Base-by-base conservation (phyloP, 345 rosid genomes). In the Psidium friedrichsthalianum region DNA sequence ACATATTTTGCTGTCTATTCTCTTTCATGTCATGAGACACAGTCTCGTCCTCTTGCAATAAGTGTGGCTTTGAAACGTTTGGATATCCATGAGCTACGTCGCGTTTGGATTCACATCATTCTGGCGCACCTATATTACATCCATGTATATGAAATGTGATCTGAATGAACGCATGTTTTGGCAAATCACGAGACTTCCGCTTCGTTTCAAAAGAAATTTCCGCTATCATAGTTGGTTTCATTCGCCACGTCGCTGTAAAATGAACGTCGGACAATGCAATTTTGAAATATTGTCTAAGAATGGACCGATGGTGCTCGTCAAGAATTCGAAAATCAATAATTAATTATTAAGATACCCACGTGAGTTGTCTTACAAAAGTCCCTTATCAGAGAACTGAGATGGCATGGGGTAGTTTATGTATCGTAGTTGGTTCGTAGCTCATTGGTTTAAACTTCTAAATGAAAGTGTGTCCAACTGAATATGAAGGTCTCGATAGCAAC, bases 191-290 rank as follows among this genome's bases (percentile, higher is more conserved):
- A 32, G 24, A 16, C 76, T 64, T 32, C 8, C 20, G 36, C 44
- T 64, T 2, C 0, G 22, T 61, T 61, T 61, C 42, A 61, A 61
- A 56, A 29, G 15, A 29, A 29, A 32, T 36, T 32, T 11, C 44
- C 1, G 0, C 44, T 32, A 64, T 6, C 8, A 2, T 8, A 16
- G 12, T 8, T 64, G 1, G 6, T 64, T 69, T 36, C 78, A 36
- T 36, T 18, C 21, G 20, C 2, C 6, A 4, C 0, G 22, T 64
- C 0, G 11, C 0, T 24, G 5, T 69, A 1, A 8, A 4, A 69
- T 2, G 47, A 18, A 20, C 3, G 1, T 64, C 51, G 1, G 24
- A 69, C 47, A 8, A 18, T 16, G 2, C 44, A 18, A 69, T 69
- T 18, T 69, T 69, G 47, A 4, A 4, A 20, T 36, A 36, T 69